Evolutionary conservation across 352 stramenopile genomes (phyloP), one percentile per base, ranked within the genome.

Genomic region (Proteromonas lacertae): DNA sequence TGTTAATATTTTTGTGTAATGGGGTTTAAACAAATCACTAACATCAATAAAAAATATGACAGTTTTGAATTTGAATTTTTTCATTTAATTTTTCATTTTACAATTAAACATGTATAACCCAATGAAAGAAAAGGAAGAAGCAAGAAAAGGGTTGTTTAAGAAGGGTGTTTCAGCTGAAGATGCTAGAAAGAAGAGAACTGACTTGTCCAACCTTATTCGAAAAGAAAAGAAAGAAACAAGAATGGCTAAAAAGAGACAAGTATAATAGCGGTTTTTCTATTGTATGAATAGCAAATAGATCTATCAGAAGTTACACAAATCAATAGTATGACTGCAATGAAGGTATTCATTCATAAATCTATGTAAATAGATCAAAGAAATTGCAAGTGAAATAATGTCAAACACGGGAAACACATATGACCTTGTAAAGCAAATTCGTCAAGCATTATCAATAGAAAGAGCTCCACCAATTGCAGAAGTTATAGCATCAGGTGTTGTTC

Each of bases 401-500:
- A 22, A 39, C 18, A 31, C 20, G 2, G 6, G 23, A 2, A 8
- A 39, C 3, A 2, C 31, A 21, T 34, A 48, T 1, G 43, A 63
- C 10, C 47, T 53, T 14, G 51, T 45, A 13, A 32, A 40, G 25
- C 47, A 40, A 4, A 47, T 69, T 40, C 51, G 61, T 14, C 62
- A 57, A 35, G 48, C 60, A 13, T 41, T 64, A 10, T 72, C 38
- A 35, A 69, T 75, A 64, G 60, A 86, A 54, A 48, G 74, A 9
- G 57, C 92, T 42, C 78, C 81, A 32, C 84, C 82, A 18, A 89
- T 93, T 35, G 61, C 81, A 35, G 62, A 87, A 41, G 73, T 95
- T 24, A 75, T 95, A 31, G 42, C 68, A 9, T 69, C 65, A 14
- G 79, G 76, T 25, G 64, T 89, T 10, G 55, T 95, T 32, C 75